Evolutionary conservation across 768 basidiomycete species (phyloP), one percentile per base, ranked within the genome.

Genomic region (Russula sp.): DNA sequence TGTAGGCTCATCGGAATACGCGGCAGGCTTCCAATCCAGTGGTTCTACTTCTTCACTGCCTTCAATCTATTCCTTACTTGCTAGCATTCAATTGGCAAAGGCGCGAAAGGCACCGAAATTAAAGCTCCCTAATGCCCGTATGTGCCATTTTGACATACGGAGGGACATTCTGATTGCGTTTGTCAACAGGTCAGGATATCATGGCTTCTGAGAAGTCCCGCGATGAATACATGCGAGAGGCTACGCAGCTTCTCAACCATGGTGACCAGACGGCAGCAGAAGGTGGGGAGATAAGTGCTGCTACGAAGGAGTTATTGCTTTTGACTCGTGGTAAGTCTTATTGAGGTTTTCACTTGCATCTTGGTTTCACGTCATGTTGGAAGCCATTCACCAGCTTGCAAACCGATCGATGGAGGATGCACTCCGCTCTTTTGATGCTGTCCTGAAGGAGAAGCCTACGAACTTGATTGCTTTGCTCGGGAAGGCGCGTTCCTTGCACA

Each of bases 381-480:
- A 54, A 95, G 94, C 90, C 16, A 86, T 94, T 37, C 83, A 94
- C 59, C 86, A 89, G 72, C 77, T 98, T 20, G 88, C 91, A 1
- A 86, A 83, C 4, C 83, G 90, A 22, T 82, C 86, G 16, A 84
- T 93, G 79, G 88, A 94, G 42, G 87, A 91, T 63, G 94, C 95
- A 0, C 75, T 87, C 67, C 82, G 85, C 20, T 84, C 88, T 1
- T 95, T 97, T 68, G 91, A 96, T 14, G 82, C 81, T 31, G 86
- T 96, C 10, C 79, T 98, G 9, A 77, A 77, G 2, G 79, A 84
- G 65, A 89, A 89, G 69, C 90, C 94, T 0, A 91, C 87, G 18
- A 96, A 98, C 71, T 71, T 97, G 6, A 84, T 95, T 40, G 94
- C 95, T 0, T 77, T 96, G 5, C 78, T 94, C 9, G 94, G 94